Evolutionary conservation across 495 filamentous ascomycete genomes (phyloP), one percentile per base, ranked within the genome.

Genomic region (Aspergillus steynii): DNA sequence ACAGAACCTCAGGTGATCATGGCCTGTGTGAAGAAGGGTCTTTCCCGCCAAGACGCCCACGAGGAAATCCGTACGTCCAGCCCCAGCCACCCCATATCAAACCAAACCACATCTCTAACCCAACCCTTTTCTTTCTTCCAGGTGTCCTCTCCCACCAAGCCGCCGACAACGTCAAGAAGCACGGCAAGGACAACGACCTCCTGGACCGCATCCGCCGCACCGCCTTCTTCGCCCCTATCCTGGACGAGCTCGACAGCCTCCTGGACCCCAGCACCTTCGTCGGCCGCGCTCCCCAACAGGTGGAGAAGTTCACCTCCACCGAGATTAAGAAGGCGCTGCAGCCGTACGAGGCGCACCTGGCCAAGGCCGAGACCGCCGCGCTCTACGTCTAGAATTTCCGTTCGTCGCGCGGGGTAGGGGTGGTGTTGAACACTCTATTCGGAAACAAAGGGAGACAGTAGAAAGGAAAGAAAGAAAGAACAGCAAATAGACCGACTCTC

Each of bases 81-180:
- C 20, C 26, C 50, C 14, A 9, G 4, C 27, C 15, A 32, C n/a
- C 37, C 20, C 20, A 26, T 58, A 20, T 10, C 27, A 27, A 20
- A 20, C 15, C 53, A 51, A 2, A 26, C 25, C 49, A 50, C 29
- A 6, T 27, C 15, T 0, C 12, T 20, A 9, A 53, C 53, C 53
- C 60, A 63, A 58, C n/a, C 29, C 55, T 37, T 37, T 12, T 15
- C 51, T n/a, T 29, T 63, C 58, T 63, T 62, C 49, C 65, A 77
- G 86, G 90, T 58, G 90, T 96, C 14, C 82, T 97, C 60, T 90
- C 86, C n/a, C 93, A 94, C 74, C 80, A 98, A 77, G 93, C 95
- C 4, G 83, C 82, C 61, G 81, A 82, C 46, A 85, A 88, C 20
- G 92, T 99, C 55, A 97, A 97, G 82, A 82, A 83, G 68, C 76